Conservation (phyloP, 129 eudicot genomes). For the Flaveria robusta region DNA sequence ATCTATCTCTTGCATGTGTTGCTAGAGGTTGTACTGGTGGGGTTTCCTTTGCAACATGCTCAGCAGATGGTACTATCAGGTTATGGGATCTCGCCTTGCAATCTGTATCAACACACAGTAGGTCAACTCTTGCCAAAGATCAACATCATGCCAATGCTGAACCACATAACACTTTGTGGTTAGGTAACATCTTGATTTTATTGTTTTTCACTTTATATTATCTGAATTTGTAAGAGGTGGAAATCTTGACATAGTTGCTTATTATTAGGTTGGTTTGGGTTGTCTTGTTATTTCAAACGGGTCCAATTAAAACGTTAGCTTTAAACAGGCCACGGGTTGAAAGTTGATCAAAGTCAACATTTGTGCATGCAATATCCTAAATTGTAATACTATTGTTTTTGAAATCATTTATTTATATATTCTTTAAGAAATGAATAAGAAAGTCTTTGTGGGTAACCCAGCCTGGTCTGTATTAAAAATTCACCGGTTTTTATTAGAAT, state of each 20-base stretch:
- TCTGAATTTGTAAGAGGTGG: conserved; percentile 9
- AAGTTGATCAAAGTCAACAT: neutral
- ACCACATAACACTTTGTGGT: conserved; percentile 38
- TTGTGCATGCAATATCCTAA: neutral
- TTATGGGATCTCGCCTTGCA: conserved; percentile 66
- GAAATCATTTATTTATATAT: neutral
- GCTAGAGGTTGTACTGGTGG: conserved; percentile 81
- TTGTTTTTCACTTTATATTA: conserved; percentile 7
- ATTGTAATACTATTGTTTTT: neutral
- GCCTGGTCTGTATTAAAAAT: neutral
- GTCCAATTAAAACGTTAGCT: neutral
- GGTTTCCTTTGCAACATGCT: conserved; percentile 74
- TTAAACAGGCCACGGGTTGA: neutral
- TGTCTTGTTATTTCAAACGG: neutral
- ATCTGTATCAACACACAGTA: conserved; percentile 32
- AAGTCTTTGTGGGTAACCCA: neutral
- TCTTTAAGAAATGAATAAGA: neutral
- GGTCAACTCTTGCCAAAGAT: conserved; percentile 21
- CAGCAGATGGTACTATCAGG: conserved; percentile 71
- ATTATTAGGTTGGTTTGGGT: conserved; percentile 9
- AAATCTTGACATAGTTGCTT: conserved; percentile 7
- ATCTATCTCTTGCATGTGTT: conserved; percentile 71
- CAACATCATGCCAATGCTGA: conserved; percentile 30
- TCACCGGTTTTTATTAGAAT: neutral
- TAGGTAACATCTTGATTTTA: conserved; percentile 46